These are phyloP conservation scores for Pichia kudriavzevii DNA, from an alignment of 1,139 yeast species.

Conservation along the genomic window DNA sequence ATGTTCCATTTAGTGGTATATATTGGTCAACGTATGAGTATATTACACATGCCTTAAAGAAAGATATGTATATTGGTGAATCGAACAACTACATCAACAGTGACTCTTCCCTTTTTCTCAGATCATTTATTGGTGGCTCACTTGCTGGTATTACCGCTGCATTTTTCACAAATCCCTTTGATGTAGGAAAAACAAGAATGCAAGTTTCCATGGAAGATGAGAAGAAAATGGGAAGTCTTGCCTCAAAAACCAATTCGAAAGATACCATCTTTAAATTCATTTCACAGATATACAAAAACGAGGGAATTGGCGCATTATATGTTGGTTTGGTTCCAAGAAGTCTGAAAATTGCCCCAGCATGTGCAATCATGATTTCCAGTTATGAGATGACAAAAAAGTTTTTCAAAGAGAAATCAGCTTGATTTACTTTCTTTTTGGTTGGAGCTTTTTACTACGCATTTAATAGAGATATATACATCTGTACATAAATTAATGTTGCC, in stretches of 20 bases:
- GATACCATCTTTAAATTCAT: slow-evolving; percentile 61
- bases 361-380: slow-evolving; percentile 97
- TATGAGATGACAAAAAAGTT: slow-evolving; percentile 82
- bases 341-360: slow-evolving; percentile 89
- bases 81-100: slow-evolving; percentile 5
- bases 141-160: slow-evolving; percentile 84
- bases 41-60: slow-evolving; percentile 18
- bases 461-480: not conserved
- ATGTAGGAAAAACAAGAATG: slow-evolving; percentile 90
- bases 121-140: slow-evolving; percentile 80
- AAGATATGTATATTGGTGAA: slow-evolving; percentile 12
- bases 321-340: slow-evolving; percentile 83
- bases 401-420: slow-evolving; percentile 29
- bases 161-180: slow-evolving; percentile 84
- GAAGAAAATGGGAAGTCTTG: slow-evolving; percentile 12
- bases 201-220: slow-evolving; percentile 47
- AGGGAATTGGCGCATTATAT: slow-evolving; percentile 72
- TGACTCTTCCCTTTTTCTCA: slow-evolving; percentile 45
- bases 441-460: not conserved
- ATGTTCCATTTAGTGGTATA: slow-evolving; percentile 92
- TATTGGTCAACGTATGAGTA: slow-evolving; percentile 87
- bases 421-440: not conserved
- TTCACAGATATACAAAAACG: slow-evolving; percentile 51
- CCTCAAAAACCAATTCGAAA: slow-evolving; percentile 12
- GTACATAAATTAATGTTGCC: too few species aligned